Base-by-base conservation (phyloP, 192 early-diverging fungal species). In the Obelidium mucronatum region DNA sequence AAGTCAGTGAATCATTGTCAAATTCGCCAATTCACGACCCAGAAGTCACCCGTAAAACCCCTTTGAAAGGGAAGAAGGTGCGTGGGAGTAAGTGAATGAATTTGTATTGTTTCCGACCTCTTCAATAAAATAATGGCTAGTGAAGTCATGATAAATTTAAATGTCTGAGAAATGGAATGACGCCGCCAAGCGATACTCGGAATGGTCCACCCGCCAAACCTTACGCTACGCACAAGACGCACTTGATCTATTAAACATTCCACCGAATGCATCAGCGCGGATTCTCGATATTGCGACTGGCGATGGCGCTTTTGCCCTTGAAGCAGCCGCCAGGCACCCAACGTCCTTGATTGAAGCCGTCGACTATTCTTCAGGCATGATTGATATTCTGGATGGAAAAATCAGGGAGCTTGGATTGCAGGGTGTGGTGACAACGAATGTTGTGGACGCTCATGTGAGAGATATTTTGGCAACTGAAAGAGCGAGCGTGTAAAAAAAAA, bases 221-320 rank as follows among this genome's bases (percentile, higher is more conserved):
- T 40, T 64, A 13, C 59, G 36, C 13, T 51, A 62, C 42, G 73
- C 60, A 17, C 15, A 40, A 13, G 35, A 64, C 28, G 73, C 73
- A 19, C 42, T 74, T 1, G 44, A 74, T n/a, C 11, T 17, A 15
- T 19, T 74, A 2, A 34, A 65, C n/a, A 52, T 63, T 36, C 26
- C 6, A 31, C 22, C 22, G 1, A 37, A 13, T 11, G 37, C 2
- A 1, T 30, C 26, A 24, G 15, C 33, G 5, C 15, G 40, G 28
- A 51, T 74, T 28, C 31, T 74, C 19, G 73, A 74, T 33, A 39
- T 74, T 11, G 73, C 73, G 6, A 34, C 73, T 2, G 73, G 73
- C 4, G 60, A 59, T 30, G 73, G 73, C 3, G 59, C 37, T n/a
- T 74, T 74, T 44, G 73, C 39, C 34, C 33, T 73, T 11, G 56